Base-by-base conservation (phyloP, 176 grass and related monocot genomes). In the Aegilops tauschii region DNA sequence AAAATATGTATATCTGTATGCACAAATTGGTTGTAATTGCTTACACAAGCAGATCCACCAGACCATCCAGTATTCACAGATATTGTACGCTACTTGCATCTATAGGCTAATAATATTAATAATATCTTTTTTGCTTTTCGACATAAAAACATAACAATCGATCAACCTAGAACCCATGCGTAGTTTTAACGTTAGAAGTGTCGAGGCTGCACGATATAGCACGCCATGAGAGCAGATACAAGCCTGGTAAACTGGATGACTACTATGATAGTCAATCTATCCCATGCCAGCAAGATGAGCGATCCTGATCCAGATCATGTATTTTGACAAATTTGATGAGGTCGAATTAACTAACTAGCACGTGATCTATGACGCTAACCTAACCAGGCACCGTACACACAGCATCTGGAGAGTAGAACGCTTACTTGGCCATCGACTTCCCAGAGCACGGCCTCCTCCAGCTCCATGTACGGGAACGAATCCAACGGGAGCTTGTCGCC, bases 401-500 rank as follows among this genome's bases (percentile, higher is more conserved):
- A 14, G 12, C 45, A 49, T 49, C 45, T 49, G 45, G 40, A 49
- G 45, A 14, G 45, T 49, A 49, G 12, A 49, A 49, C 45, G 12
- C 45, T 49, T 80, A 92, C 95, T 84, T 92, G 87, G 45, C 95
- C 95, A 4, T 94, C 88, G 17, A 97, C 92, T 77, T 97, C 95
- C 92, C 92, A 97, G 59, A 97, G 89, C 0, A 94, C 13, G 63
- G 90, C 95, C 67, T 94, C 89, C 69, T 87, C 88, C 42, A 97
- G 40, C 72, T 94, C 92, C 69, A 6, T 94, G 92, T 91, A 97
- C 14, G 50, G 61, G 90, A 94, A 97, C 6, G 95, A 94, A 69
- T 97, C 95, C 8, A 92, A 97, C 5, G 92, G 88, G 75, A 97
- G 92, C 86, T 97, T 90, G 18, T 97, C 95, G 16, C 78, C 95